Evolutionary conservation across 2,329 filamentous ascomycete genomes (phyloP), one percentile per base, ranked within the genome.

Genomic region (Penicillium freii): DNA sequence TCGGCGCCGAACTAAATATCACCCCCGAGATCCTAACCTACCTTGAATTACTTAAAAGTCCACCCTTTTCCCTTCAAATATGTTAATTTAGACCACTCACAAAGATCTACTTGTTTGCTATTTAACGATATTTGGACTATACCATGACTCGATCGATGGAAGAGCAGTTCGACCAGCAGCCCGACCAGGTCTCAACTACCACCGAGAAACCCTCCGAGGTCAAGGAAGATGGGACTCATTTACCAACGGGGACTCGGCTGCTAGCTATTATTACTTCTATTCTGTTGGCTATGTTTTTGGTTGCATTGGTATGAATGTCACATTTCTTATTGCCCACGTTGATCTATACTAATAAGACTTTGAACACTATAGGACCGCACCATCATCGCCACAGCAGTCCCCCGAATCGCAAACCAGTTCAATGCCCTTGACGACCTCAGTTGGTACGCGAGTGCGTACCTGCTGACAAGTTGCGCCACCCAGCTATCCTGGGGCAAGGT

Each of bases 391-490:
- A 64, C 63, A 1, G 66, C 66, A n/a, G 63, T 67, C n/a, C 66
- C 66, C 17, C 36, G 55, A 43, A 68, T 68, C 29, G 63, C 66
- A 13, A 59, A 61, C 39, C 55, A 67, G 34, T 68, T 67, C 56
- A 59, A 67, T 19, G 54, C 58, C 10, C 54, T 65, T 2, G 80
- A 80, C 2, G 85, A 87, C 59, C 83, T 87, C 56, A 84, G 84
- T 51, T 87, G 85, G 85, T 87, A 87, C 68, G 84, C 82, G 5
- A 83, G 82, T 38, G 80, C 83, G 17, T 71, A 67, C 36, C 57
- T 72, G 25, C 57, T 71, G 5, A 66, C 62, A 49, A 38, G 57
- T 27, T 60, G 62, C 44, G 73, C 76, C 1, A 71, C 78, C 17
- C 76, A 78, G 51, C 60, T 72, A 7, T 49, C 67, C 48, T 76